Evolutionary conservation across 768 basidiomycete genomes (phyloP), one percentile per base, ranked within the genome.

Genomic region (Porpolomopsis calyptriformis): DNA sequence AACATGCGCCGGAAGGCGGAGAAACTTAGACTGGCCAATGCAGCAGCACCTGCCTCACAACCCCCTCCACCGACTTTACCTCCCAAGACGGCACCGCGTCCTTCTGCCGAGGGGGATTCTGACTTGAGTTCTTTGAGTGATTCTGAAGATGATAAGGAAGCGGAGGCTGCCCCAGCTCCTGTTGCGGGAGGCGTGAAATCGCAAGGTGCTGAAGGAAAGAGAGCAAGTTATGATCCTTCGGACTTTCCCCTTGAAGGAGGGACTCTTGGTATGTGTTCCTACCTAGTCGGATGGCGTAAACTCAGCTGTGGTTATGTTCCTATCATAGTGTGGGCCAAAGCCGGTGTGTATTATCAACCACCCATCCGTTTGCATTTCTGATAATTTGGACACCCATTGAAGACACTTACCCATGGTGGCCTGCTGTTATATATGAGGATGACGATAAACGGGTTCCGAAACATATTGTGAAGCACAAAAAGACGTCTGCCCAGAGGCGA

Each of bases 401-500:
- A 88, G 87, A 67, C 27, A 74, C 80, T 0, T 92, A 70, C 54
- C 91, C 91, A 1, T 93, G 81, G 80, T 94, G 85, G 81, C 87
- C 91, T 33, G 91, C 82, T 7, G 78, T 85, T 7, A 73, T 92
- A 12, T 81, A 72, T 43, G 77, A 80, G 20, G 71, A 74, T 7
- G 76, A 80, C 33, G 76, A 82, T 39, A 60, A 67, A 1, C 59
- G 58, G 0, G 72, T 90, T n/a, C 84, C 84, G 27, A 35, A 43
- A 19, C 65, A 67, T 24, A 62, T 73, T 42, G 52, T 60, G 29
- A 26, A 37, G n/a, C 29, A 24, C 16, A 57, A 53, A 6, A 56
- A 50, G 31, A 49, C 37, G 57, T 23, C 38, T 54, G 25, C 57
- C 55, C 48, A 60, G 63, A 47, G 55, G 59, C 25, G 56, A 57